Evolutionary conservation across 345 rosid genomes (phyloP).

Genomic region (Anastatica hierochuntica): DNA sequence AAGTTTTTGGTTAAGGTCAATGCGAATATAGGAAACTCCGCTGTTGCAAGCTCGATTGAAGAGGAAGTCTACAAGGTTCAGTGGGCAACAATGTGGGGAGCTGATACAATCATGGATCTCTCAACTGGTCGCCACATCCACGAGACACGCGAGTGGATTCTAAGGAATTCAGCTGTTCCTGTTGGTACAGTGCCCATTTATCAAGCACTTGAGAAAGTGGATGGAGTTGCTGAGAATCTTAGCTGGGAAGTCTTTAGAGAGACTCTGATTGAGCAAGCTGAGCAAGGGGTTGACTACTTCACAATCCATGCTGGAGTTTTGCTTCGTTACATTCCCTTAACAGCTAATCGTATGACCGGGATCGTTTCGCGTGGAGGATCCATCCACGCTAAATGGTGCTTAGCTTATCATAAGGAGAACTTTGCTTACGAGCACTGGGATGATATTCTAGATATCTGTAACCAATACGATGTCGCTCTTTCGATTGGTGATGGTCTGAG

Average conservation of each 20-base stretch:
- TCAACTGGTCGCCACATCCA: conserved; percentile 98
- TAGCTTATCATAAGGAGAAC: conserved; percentile 91
- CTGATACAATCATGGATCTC: conserved; percentile 97
- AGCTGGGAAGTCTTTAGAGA: conserved; percentile 92
- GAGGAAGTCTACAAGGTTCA: conserved; percentile 98
- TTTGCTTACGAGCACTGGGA: conserved; percentile 99
- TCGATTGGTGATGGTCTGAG: conserved; percentile 96
- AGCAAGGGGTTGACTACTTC: conserved; percentile 98
- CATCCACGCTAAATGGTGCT: conserved; percentile 97
- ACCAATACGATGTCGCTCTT: conserved; percentile 89
- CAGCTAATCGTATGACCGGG: conserved; percentile 94
- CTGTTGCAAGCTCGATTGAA: conserved; percentile 92
- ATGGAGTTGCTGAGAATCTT: conserved; percentile 89
- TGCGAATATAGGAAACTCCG: conserved; percentile 96
- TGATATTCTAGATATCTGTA: conserved; percentile 90
- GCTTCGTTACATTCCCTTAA: conserved; percentile 83
- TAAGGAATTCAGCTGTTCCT: conserved; percentile 91
- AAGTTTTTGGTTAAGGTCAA: conserved; percentile 94
- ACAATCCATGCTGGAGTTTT: conserved; percentile 95
- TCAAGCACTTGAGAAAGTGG: conserved; percentile 94
- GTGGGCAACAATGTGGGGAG: conserved; percentile 99
- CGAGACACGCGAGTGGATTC: conserved; percentile 94
- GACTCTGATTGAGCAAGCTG: conserved; percentile 91
- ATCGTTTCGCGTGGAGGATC: conserved; percentile 97
- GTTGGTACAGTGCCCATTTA: conserved; percentile 96